A percentile compares a stretch with the other conserved stretches of the same genome.
Conservation (phyloP, 352 stramenopile genomes). For the Globisporangium perplexum region DNA sequence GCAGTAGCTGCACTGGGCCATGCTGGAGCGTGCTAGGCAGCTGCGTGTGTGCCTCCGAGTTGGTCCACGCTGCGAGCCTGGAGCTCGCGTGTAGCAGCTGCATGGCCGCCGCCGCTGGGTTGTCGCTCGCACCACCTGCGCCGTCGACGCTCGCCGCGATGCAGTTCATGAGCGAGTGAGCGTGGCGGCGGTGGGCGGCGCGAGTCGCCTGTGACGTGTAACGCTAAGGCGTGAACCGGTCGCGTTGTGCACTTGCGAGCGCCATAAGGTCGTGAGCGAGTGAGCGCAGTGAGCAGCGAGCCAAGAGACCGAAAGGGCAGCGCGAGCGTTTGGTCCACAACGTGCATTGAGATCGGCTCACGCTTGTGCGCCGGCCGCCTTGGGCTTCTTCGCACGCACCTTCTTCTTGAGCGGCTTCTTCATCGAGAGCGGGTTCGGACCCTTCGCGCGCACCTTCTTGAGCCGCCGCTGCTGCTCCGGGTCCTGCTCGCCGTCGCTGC, state of each 20-base stretch:
- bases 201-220: constrained; percentile 7
- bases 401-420: constrained; percentile 82
- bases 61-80: constrained; percentile 17
- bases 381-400: constrained; percentile 72
- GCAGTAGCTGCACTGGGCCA: constrained; percentile 26
- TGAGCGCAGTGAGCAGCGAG: too few relatives aligned
- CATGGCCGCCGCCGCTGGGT: constrained; percentile 4
- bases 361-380: constrained; percentile 11
- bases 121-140: background rate
- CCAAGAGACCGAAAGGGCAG: too few relatives aligned
- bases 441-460: constrained; percentile 56
- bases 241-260: too few relatives aligned
- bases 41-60: constrained; percentile 14
- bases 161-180: background rate
- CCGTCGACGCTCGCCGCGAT: constrained; percentile 1
- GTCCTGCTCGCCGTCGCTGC: constrained; percentile 2
- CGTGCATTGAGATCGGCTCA: background rate
- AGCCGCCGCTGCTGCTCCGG: constrained; percentile 22
- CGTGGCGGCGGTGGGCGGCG: too few relatives aligned
- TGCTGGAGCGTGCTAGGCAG: constrained; percentile 25
- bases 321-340: too few relatives aligned
- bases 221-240: background rate
- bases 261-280: too few relatives aligned
- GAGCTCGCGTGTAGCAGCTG: constrained; percentile 23
- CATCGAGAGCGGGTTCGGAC: constrained; percentile 66